A percentile compares a stretch with the other conserved stretches of the same genome.
Evolutionary conservation across 495 filamentous ascomycete species (phyloP).

Genomic region (Trypethelium eluteriae): DNA sequence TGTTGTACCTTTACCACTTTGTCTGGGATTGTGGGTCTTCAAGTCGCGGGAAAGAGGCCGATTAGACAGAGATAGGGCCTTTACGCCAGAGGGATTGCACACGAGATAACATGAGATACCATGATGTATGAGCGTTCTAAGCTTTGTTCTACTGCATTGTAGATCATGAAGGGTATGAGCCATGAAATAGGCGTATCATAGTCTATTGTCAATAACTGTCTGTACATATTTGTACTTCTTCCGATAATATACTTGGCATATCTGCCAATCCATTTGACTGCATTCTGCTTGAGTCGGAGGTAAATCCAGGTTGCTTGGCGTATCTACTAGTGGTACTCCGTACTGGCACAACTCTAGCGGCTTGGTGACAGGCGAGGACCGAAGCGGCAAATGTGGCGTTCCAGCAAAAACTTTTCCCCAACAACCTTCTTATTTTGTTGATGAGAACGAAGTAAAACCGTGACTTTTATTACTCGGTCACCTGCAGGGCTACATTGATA

Average conservation of each 20-base stretch:
- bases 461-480: too few relatives aligned
- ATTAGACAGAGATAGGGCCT: neutral
- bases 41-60: neutral
- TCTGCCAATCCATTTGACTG: too few relatives aligned
- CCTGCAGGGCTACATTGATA: too few relatives aligned
- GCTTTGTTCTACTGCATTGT: too few relatives aligned
- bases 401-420: neutral
- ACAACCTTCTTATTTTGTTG: neutral
- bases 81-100: neutral
- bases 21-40: conserved; percentile 49
- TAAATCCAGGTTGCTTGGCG: too few relatives aligned
- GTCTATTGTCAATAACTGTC: too few relatives aligned
- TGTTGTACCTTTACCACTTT: conserved; percentile 58
- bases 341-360: neutral
- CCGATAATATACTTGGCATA: too few relatives aligned
- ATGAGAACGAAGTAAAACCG: neutral
- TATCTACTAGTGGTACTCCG: too few relatives aligned
- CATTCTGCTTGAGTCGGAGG: too few relatives aligned
- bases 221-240: too few relatives aligned
- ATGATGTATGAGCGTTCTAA: neutral
- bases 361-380: neutral
- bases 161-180: too few relatives aligned
- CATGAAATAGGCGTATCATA: too few relatives aligned
- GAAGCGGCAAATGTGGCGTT: neutral
- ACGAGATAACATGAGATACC: neutral